Evolutionary conservation across 2,329 filamentous ascomycete genomes (phyloP), one percentile per base, ranked within the genome.

Genomic region (Botrytis aclada): DNA sequence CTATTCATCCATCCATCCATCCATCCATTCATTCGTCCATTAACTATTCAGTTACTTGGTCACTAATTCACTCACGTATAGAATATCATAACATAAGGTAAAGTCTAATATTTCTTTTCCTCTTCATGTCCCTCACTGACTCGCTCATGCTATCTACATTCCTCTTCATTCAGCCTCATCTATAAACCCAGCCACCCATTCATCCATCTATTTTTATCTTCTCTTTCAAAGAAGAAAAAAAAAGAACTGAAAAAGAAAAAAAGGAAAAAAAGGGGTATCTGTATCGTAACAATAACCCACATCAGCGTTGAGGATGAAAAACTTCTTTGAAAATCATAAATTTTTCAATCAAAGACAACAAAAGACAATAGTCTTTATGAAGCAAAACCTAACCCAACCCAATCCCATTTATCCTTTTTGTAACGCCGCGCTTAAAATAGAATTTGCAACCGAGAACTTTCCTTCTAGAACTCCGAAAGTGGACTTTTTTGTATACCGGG

Each of bases 401-500:
- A 25, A 61, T 61, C 14, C 25, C 34, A n/a, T 37, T 37, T 16
- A 61, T n/a, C 58, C 58, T 8, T 61, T 39, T 32, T 39, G 4
- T 37, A 71, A 71, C 61, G 39, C 45, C 69, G 25, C 60, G 43
- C 43, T 71, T 20, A 37, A 64, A 60, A 39, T 61, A 61, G 58
- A 61, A 56, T 25, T 16, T 7, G 12, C 41, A n/a, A 61, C 51
- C 39, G n/a, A 25, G 4, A 32, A 18, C 14, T 29, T 51, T 16
- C 51, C 51, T 56, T 56, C 51, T 56, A 56, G 51, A 67, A 74
- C 73, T 69, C 73, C 73, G 43, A 56, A 73, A 70, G 69, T 39
- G 41, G 45, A 72, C 70, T 72, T 74, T 74, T 74, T 51, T 74
- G 25, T 70, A 69, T 43, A 58, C 47, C 32, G 37, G 65, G 16